phyloP scores from a whole-genome alignment of 192 early-diverging fungal genomes.

The Pecoramyces ruminantium region DNA sequence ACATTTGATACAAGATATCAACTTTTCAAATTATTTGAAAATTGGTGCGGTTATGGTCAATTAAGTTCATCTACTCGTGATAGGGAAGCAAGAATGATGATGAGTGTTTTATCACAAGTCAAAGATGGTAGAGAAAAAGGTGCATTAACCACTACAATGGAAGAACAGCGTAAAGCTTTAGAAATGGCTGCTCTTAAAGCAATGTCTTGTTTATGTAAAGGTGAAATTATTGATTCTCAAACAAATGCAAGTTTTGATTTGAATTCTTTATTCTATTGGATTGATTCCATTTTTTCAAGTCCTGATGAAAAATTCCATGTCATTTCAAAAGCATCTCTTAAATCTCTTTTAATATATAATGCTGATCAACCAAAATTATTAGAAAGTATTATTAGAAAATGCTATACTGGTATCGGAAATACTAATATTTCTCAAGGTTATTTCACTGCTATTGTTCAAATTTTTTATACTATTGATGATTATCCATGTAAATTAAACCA shows the following conservation, averaged over 20 bases:
- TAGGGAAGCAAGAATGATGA: conserved; percentile 49
- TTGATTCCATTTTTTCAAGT: conserved; percentile 19
- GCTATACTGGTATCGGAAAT: conserved; percentile 48
- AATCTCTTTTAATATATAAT: conserved; percentile 46
- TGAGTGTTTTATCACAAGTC: conserved; percentile 41
- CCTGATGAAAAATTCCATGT: conserved; percentile 17
- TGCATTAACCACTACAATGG: conserved; percentile 40
- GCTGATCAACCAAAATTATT: conserved; percentile 31
- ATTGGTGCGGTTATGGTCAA: conserved; percentile 79
- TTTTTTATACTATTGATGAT: conserved; percentile 32
- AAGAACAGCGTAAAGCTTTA: conserved; percentile 56
- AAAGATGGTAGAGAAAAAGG: conserved; percentile 55
- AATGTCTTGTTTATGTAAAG: conserved; percentile 69
- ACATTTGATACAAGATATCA: conserved; percentile 58
- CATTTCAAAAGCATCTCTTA: conserved; percentile 39
- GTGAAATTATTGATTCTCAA: conserved; percentile 13
- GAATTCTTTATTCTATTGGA: conserved; percentile 14
- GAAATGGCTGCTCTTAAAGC: conserved; percentile 66
- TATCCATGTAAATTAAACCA: conserved; percentile 48
- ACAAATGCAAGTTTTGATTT: conserved; percentile 14
- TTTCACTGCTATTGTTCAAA: conserved; percentile 58
- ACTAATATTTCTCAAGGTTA: conserved; percentile 47
- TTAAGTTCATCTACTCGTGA: conserved; percentile 32
- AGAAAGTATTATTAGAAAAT: conserved; percentile 45
- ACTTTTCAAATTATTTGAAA: conserved; percentile 72